Conservation (phyloP, 441 rosid genomes). For the Pelargonium exstipulatum region DNA sequence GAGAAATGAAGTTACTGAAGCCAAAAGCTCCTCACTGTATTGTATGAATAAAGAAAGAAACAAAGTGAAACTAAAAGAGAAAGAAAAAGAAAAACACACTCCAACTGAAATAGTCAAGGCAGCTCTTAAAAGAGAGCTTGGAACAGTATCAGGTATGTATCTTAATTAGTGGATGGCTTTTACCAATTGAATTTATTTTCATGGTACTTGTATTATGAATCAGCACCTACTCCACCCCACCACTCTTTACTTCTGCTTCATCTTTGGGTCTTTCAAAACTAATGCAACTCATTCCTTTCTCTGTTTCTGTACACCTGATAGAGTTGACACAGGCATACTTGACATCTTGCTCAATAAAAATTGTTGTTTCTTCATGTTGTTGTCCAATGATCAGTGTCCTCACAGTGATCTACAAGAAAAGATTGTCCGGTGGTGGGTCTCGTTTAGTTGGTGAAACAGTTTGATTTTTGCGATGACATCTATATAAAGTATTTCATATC, state of each 20-base stretch:
- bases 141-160: slow-evolving; percentile 13
- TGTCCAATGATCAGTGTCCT: background rate
- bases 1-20: background rate
- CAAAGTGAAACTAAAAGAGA: background rate
- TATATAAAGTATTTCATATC: background rate
- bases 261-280: slow-evolving; percentile 19
- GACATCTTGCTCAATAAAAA: no score
- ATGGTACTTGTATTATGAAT: slow-evolving; percentile 19
- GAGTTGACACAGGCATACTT: background rate
- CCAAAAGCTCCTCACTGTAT: background rate
- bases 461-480: background rate
- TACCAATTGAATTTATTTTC: slow-evolving; percentile 16
- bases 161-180: slow-evolving; percentile 21
- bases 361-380: no score
- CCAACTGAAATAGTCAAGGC: slow-evolving; percentile 16
- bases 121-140: slow-evolving; percentile 17
- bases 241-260: slow-evolving; percentile 25
- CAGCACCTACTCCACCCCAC: slow-evolving; percentile 21
- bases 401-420: background rate
- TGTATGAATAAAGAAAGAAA: background rate
- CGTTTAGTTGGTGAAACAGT: background rate
- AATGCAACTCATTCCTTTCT: slow-evolving; percentile 16
- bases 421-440: background rate
- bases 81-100: background rate
- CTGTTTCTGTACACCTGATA: slow-evolving; percentile 9